Evolutionary conservation across 768 basidiomycete species (phyloP).

Genomic region (Dacryopinax spathularia): DNA sequence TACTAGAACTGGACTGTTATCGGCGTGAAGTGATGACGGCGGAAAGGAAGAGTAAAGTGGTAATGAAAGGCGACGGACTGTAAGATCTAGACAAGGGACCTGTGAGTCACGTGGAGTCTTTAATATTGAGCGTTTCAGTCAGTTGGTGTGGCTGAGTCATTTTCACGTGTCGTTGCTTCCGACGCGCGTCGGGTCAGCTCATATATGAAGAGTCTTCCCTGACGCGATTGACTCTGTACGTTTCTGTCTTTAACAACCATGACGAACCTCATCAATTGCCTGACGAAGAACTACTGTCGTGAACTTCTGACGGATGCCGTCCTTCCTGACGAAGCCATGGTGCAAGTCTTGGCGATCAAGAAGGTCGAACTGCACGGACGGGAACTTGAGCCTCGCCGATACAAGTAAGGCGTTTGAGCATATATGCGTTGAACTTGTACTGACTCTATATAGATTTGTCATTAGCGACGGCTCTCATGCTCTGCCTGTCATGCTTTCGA

Average conservation of each 20-base stretch:
- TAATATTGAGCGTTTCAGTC: too few relatives aligned
- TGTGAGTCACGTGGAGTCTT: too few relatives aligned
- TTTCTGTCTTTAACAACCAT: background rate
- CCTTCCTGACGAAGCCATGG: background rate
- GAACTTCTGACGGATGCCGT: background rate
- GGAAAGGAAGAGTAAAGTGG: too few relatives aligned
- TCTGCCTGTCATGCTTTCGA: background rate
- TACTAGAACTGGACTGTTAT: too few relatives aligned
- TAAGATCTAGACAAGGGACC: too few relatives aligned
- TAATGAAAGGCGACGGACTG: too few relatives aligned
- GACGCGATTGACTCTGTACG: too few relatives aligned
- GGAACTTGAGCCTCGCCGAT: background rate
- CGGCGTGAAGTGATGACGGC: too few relatives aligned
- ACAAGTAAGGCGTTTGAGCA: background rate
- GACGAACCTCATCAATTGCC: background rate
- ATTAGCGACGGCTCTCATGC: background rate
- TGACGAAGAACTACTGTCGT: background rate
- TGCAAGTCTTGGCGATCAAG: background rate
- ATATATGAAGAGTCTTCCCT: too few relatives aligned
- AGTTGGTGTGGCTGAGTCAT: too few relatives aligned
- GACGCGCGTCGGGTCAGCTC: too few relatives aligned
- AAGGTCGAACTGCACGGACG: background rate
- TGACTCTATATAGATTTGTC: background rate
- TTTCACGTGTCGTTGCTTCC: too few relatives aligned
- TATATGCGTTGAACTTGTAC: background rate